These are phyloP conservation scores for Marchantia paleacea DNA, from an alignment of 225 moss, liverwort and hornwort genomes.

Conservation along the genomic window DNA sequence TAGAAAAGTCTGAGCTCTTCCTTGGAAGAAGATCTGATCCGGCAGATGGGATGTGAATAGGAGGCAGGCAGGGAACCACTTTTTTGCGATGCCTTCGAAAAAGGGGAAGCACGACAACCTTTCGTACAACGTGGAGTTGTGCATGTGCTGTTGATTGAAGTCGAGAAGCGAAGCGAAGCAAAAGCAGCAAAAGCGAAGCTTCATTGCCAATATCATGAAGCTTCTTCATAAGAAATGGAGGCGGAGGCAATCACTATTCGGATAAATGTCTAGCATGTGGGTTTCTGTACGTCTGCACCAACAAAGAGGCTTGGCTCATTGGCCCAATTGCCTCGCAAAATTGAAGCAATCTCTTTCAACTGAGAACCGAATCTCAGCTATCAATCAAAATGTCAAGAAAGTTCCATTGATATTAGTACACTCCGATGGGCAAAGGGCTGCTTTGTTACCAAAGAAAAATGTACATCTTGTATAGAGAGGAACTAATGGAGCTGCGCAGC, in stretches of 20 bases:
- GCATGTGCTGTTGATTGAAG: neutral
- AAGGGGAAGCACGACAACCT: neutral
- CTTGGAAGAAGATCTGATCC: neutral
- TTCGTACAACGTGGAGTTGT: neutral
- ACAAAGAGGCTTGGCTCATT: conserved; percentile 6
- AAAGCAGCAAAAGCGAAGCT: neutral
- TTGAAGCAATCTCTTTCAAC: neutral
- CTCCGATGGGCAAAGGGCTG: conserved; percentile 13
- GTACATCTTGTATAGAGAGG: conserved; percentile 26
- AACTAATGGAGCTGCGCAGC: conserved; percentile 15
- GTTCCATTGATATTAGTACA: conserved; percentile 17
- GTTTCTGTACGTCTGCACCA: conserved; percentile 7
- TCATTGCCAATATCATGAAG: neutral
- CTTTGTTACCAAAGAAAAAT: conserved; percentile 19
- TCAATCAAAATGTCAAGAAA: conserved; percentile 3
- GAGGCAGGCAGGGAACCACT: neutral
- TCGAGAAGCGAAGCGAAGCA: neutral
- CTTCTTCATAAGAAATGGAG: neutral
- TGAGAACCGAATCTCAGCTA: conserved; percentile 17
- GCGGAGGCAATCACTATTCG: conserved; percentile 6
- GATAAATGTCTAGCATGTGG: conserved; percentile 8
- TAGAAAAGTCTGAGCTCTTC: conserved; percentile 2
- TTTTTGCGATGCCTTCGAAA: neutral
- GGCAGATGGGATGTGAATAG: neutral
- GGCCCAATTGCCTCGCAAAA: conserved; percentile 8